Evolutionary conservation across 2,329 filamentous ascomycete genomes (phyloP).

Genomic region (Ceratocystis papillata): DNA sequence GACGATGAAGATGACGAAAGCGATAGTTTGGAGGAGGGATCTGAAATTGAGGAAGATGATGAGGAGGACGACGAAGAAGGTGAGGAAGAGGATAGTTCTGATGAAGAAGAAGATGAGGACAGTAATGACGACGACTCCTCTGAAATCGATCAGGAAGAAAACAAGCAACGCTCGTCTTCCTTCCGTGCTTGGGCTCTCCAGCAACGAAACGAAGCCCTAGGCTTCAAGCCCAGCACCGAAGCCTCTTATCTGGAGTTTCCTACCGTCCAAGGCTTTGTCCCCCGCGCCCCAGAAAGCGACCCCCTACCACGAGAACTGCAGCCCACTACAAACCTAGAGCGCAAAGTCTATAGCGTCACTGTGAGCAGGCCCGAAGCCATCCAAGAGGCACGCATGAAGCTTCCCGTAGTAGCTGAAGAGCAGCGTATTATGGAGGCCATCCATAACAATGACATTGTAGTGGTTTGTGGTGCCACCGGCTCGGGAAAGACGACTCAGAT

Average conservation of each 20-base stretch:
- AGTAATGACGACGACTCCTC: slow-evolving; percentile 31
- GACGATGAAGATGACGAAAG: slow-evolving; percentile 33
- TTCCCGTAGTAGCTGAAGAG: slow-evolving; percentile 89
- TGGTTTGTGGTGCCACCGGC: slow-evolving; percentile 89
- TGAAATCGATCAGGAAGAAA: slow-evolving; percentile 30
- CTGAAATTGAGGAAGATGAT: slow-evolving; percentile 27
- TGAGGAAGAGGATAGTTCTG: slow-evolving; percentile 27
- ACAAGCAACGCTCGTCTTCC: slow-evolving; percentile 42
- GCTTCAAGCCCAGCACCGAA: slow-evolving; percentile 43
- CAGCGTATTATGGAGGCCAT: slow-evolving; percentile 98
- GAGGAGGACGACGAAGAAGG: slow-evolving; percentile 28
- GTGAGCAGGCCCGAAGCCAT: slow-evolving; percentile 62
- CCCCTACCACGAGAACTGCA: slow-evolving; percentile 57
- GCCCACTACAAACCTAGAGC: slow-evolving; percentile 46
- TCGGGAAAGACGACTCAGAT: slow-evolving; percentile 97
- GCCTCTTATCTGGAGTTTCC: slow-evolving; percentile 42
- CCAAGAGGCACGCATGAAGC: slow-evolving; percentile 62
- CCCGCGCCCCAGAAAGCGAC: slow-evolving; percentile 58
- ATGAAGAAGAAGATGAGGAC: slow-evolving; percentile 26
- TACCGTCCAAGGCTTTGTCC: slow-evolving; percentile 51
- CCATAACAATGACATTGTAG: slow-evolving; percentile 77
- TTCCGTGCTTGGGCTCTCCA: slow-evolving; percentile 92
- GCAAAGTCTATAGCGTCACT: slow-evolving; percentile 66
- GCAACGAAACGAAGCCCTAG: slow-evolving; percentile 73
- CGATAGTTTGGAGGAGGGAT: slow-evolving; percentile 24